phyloP scores from a whole-genome alignment of 2,329 filamentous ascomycete species.

The Colletotrichum melonis region DNA sequence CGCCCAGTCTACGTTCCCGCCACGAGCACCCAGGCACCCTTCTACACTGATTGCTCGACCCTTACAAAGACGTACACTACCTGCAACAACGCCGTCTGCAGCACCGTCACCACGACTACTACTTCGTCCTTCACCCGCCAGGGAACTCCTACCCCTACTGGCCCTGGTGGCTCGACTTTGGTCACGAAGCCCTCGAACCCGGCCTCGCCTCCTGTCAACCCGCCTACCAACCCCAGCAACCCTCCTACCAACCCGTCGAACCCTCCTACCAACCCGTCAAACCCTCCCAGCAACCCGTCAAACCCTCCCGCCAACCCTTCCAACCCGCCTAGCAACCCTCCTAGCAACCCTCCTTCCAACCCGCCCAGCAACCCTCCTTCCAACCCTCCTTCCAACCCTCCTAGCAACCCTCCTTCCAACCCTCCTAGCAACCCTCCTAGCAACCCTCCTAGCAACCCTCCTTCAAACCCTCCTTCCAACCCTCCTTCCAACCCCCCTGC shows the following conservation, averaged over 20 bases:
- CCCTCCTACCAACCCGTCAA: too few relatives aligned
- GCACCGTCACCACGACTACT: neutral
- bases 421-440: neutral
- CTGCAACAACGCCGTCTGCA: neutral
- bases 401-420: neutral
- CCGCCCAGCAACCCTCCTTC: neutral
- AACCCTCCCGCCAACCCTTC: neutral
- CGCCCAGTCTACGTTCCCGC: neutral
- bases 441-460: too few relatives aligned
- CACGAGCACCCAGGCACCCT: neutral
- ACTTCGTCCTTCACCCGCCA: neutral
- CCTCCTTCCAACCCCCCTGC: neutral
- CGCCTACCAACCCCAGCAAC: neutral
- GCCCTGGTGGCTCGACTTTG: neutral
- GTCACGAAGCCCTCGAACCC: neutral
- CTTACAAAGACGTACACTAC: neutral
- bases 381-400: neutral
- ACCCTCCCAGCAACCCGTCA: neutral
- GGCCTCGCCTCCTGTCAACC: neutral
- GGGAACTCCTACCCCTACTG: neutral
- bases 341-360: neutral
- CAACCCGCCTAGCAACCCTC: neutral
- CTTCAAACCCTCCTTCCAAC: neutral
- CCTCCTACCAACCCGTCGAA: neutral
- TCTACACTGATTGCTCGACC: neutral